phyloP scores from a whole-genome alignment of 2,329 filamentous ascomycete species.

The Thelonectria olida region DNA sequence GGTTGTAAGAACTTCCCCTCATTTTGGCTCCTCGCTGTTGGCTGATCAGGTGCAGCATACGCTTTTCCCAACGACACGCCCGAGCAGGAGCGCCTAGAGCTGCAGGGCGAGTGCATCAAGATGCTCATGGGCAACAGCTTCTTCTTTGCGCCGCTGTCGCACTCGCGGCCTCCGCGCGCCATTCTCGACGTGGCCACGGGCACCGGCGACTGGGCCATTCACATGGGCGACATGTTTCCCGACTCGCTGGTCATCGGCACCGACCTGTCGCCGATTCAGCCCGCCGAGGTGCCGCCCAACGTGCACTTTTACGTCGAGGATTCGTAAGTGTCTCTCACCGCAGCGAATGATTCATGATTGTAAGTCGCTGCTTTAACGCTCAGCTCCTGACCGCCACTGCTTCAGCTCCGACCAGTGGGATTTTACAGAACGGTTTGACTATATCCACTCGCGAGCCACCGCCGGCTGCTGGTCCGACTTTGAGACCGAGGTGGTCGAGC shows the following conservation, averaged over 20 bases:
- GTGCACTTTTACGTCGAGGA: constrained; percentile 79
- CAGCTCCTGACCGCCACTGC: constrained; percentile 44
- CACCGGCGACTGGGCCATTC: constrained; percentile 68
- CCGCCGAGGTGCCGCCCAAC: constrained; percentile 71
- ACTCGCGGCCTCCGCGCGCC: constrained; percentile 42
- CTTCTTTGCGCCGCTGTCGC: constrained; percentile 51
- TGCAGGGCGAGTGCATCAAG: constrained; percentile 47
- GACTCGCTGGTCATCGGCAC: constrained; percentile 66
- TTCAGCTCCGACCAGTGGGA: constrained; percentile 54
- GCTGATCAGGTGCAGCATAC: constrained; percentile 46
- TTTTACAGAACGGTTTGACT: constrained; percentile 62
- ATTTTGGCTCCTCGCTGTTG: neutral
- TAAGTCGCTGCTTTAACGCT: too few relatives aligned
- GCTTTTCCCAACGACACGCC: constrained; percentile 53
- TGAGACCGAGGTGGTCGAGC: constrained; percentile 56
- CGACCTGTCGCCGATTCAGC: constrained; percentile 74
- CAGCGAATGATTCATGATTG: too few relatives aligned
- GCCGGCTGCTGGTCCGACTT: constrained; percentile 59
- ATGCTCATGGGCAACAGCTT: constrained; percentile 47
- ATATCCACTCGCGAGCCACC: constrained; percentile 60
- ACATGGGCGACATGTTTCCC: constrained; percentile 70
- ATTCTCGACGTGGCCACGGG: constrained; percentile 55
- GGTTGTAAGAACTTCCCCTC: constrained; percentile 48
- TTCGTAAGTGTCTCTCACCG: constrained; percentile 40
- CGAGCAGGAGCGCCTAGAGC: constrained; percentile 51